A percentile compares a stretch with the other conserved stretches of the same genome.
phyloP scores from a whole-genome alignment of 2,329 filamentous ascomycete species.

The Ophiostoma tasmaniense region DNA sequence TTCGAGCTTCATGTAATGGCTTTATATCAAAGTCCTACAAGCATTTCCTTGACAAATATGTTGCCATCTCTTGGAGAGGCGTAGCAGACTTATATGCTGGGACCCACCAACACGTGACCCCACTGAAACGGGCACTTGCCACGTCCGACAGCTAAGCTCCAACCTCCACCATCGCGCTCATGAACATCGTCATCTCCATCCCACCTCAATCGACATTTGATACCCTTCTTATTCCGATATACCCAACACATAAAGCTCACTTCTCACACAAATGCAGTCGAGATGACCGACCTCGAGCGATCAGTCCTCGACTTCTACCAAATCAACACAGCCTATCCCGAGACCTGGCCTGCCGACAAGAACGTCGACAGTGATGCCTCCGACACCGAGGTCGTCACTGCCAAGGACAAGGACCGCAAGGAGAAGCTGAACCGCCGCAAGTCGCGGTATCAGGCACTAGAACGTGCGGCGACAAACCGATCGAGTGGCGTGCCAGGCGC shows the following conservation, averaged over 20 bases:
- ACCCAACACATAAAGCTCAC: not conserved
- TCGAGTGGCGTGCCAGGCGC: constrained; percentile 60
- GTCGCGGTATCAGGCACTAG: constrained; percentile 77
- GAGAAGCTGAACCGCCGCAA: constrained; percentile 51
- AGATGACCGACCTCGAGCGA: constrained; percentile 63
- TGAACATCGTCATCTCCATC: not conserved
- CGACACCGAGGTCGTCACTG: constrained; percentile 45
- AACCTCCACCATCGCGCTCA: not conserved
- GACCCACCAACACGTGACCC: not conserved
- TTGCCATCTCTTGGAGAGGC: too few relatives aligned
- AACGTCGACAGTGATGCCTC: constrained; percentile 55
- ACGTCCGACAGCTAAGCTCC: constrained; percentile 1
- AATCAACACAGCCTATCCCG: constrained; percentile 67
- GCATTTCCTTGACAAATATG: too few relatives aligned
- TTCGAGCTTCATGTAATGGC: too few relatives aligned
- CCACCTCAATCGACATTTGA: not conserved
- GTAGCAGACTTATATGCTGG: not conserved
- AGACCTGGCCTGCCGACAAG: constrained; percentile 78
- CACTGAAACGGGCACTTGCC: not conserved
- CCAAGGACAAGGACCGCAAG: constrained; percentile 30
- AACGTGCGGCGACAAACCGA: constrained; percentile 62
- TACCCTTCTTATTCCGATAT: not conserved
- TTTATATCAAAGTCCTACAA: too few relatives aligned
- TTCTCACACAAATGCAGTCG: constrained; percentile 16
- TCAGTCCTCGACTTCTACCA: constrained; percentile 85